These are phyloP conservation scores for Tuber umbilicatum DNA, from an alignment of 495 filamentous ascomycete genomes.

Conservation along the genomic window DNA sequence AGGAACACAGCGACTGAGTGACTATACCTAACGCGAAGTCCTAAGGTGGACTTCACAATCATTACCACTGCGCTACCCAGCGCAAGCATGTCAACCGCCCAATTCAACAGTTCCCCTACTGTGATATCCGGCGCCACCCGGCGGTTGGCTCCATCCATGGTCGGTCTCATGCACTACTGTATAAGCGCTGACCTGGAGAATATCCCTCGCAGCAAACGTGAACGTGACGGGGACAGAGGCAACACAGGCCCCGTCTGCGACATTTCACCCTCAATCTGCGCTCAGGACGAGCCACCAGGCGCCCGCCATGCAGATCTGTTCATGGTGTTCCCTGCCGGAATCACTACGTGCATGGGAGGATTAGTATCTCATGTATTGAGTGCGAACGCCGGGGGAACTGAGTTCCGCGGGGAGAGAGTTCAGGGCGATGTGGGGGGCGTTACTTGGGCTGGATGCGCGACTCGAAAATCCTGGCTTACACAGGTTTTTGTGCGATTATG, in stretches of 20 bases:
- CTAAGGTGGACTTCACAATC: slow-evolving; percentile 12
- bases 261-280: slow-evolving; percentile 47
- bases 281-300: slow-evolving; percentile 53
- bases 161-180: slow-evolving; percentile 59
- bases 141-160: slow-evolving; percentile 32
- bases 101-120: slow-evolving; percentile 49
- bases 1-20: neutral
- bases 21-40: neutral
- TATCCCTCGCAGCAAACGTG: slow-evolving; percentile 63
- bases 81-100: slow-evolving; percentile 1
- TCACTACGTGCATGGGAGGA: slow-evolving; percentile 51
- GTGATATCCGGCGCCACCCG: slow-evolving; percentile 73
- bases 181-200: slow-evolving; percentile 52
- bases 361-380: slow-evolving; percentile 56
- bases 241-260: slow-evolving; percentile 49
- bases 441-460: too few species aligned
- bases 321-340: slow-evolving; percentile 53
- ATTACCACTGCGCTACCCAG: slow-evolving; percentile 16
- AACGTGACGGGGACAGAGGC: slow-evolving; percentile 63
- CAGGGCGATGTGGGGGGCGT: slow-evolving; percentile 61
- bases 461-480: too few species aligned
- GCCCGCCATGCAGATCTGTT: slow-evolving; percentile 49
- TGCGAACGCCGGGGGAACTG: slow-evolving; percentile 62
- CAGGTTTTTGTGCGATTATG: too few species aligned
- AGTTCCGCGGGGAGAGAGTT: slow-evolving; percentile 63